Conservation (phyloP, 106 monocot species). For the Triglochin maritima region DNA sequence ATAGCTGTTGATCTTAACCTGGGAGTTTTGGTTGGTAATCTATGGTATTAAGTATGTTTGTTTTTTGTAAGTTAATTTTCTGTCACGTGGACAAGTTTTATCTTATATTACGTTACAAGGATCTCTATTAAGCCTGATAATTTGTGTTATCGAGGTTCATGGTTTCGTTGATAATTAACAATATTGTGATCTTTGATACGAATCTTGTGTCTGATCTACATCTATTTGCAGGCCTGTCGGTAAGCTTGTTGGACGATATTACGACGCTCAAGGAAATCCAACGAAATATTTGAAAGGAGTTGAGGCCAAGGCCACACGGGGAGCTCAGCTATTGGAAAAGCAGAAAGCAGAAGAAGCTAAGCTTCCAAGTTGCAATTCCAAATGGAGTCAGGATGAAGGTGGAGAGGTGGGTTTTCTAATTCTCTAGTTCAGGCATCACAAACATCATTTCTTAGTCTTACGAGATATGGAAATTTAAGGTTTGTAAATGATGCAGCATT, state of each 20-base stretch:
- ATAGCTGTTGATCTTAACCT: no score
- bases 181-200: no score
- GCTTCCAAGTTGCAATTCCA: constrained; percentile 89
- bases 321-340: constrained; percentile 83
- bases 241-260: constrained; percentile 80
- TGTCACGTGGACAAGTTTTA: no score
- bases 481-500: neutral
- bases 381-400: constrained; percentile 88
- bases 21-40: no score
- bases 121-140: no score
- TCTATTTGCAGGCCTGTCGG: constrained; percentile 39
- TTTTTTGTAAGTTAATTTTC: no score
- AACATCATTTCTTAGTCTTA: neutral
- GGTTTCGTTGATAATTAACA: no score
- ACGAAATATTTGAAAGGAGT: constrained; percentile 90
- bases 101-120: no score
- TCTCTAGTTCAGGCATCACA: no score
- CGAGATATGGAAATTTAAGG: neutral
- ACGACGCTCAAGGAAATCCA: constrained; percentile 75
- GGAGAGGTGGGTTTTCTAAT: constrained; percentile 45
- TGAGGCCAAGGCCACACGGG: constrained; percentile 85
- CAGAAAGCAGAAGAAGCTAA: constrained; percentile 83
- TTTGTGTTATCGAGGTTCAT: no score
- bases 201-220: no score
- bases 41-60: no score